phyloP scores from a whole-genome alignment of 1,284 basidiomycete genomes.

The Leccinum proliferum region DNA sequence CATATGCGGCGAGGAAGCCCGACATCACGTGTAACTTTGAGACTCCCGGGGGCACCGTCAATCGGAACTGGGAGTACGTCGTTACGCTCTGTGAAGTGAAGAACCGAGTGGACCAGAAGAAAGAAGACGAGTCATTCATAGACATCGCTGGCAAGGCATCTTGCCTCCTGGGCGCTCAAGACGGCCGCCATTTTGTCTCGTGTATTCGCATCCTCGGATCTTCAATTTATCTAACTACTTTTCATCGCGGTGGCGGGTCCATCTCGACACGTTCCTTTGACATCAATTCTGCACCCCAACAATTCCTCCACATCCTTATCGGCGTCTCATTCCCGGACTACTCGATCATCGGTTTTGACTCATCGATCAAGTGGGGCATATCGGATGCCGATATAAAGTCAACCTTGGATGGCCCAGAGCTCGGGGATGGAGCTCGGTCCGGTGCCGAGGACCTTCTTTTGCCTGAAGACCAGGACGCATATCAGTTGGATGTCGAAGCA shows the following conservation, averaged over 20 bases:
- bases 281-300: not conserved
- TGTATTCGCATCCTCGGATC: not conserved
- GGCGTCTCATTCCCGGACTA: not conserved
- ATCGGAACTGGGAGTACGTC: not conserved
- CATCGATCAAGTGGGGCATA: not conserved
- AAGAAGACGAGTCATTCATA: not conserved
- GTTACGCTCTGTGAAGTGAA: conserved; percentile 1
- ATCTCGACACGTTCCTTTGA: not conserved
- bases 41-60: not conserved
- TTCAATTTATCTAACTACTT: not conserved
- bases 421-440: not conserved
- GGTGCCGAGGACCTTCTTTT: not conserved
- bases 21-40: not conserved
- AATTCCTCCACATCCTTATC: not conserved
- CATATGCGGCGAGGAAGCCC: not conserved
- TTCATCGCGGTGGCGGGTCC: not conserved
- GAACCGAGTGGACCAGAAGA: not conserved
- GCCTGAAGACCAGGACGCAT: not conserved
- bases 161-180: not conserved
- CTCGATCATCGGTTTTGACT: not conserved
- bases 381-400: not conserved
- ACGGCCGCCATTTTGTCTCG: not conserved
- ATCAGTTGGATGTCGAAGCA: not conserved
- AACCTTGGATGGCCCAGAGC: not conserved
- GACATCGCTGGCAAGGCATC: not conserved